Evolutionary conservation across 2,329 filamentous ascomycete genomes (phyloP).

Genomic region (Anthostomella pinea): DNA sequence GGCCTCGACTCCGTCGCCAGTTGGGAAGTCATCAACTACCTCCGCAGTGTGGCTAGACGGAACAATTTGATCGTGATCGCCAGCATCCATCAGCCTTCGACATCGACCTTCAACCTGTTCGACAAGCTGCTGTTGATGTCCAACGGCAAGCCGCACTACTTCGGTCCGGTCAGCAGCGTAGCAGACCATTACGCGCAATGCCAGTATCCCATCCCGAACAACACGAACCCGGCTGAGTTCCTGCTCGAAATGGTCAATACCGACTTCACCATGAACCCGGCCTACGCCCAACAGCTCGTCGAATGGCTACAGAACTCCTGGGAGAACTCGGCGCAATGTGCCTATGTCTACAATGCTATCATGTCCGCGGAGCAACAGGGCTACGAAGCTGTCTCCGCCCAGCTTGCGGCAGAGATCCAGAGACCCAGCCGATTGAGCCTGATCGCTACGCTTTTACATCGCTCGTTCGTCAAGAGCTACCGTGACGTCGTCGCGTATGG

Average conservation of each 20-base stretch:
- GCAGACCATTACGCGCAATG: conserved; percentile 61
- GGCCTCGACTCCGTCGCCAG: conserved; percentile 77
- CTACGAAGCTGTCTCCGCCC: conserved; percentile 15
- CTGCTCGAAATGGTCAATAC: conserved; percentile 75
- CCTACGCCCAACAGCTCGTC: conserved; percentile 46
- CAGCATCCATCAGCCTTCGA: conserved; percentile 83
- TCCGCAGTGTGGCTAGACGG: conserved; percentile 62
- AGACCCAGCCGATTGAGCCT: conserved; percentile 48
- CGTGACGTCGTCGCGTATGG: conserved; percentile 82
- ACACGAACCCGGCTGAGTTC: conserved; percentile 78
- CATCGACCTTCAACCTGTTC: conserved; percentile 74
- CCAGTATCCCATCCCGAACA: conserved; percentile 61
- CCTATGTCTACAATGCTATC: conserved; percentile 23
- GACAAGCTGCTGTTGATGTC: conserved; percentile 77
- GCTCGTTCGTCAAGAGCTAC: conserved; percentile 79
- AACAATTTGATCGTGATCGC: conserved; percentile 76
- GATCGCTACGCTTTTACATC: conserved; percentile 66
- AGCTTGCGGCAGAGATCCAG: conserved; percentile 26
- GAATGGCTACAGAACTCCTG: conserved; percentile 54
- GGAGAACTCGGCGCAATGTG: conserved; percentile 43
- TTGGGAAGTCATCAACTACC: conserved; percentile 72
- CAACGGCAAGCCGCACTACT: conserved; percentile 68
- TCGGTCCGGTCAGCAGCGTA: conserved; percentile 59
- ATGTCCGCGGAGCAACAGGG: conserved; percentile 26
- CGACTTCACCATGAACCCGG: conserved; percentile 61